Evolutionary conservation across 768 basidiomycete species (phyloP).

Genomic region (Chalciporus pseudorubinellus): DNA sequence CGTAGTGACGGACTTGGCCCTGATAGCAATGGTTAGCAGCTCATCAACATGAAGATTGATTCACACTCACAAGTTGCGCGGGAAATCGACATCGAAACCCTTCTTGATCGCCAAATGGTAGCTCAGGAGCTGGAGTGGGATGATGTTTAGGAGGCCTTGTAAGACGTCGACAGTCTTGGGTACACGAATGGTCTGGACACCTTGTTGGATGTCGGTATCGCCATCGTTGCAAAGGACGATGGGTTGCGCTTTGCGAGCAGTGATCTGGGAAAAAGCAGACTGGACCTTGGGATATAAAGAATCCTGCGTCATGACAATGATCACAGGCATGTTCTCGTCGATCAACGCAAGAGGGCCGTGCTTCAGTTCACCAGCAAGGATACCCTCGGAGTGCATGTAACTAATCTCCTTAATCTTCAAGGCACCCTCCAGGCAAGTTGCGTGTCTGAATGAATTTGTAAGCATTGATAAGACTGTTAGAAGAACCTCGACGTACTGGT

Average conservation of each 20-base stretch:
- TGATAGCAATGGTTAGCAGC: constrained; percentile 26
- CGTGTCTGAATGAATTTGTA: constrained; percentile 51
- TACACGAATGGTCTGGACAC: constrained; percentile 87
- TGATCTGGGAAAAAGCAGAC: constrained; percentile 93
- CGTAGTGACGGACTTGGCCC: constrained; percentile 75
- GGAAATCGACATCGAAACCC: constrained; percentile 98
- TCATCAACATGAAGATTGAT: neutral
- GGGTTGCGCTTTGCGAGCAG: constrained; percentile 92
- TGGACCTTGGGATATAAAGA: constrained; percentile 98
- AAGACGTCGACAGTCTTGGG: constrained; percentile 92
- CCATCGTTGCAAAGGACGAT: constrained; percentile 95
- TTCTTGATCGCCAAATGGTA: constrained; percentile 96
- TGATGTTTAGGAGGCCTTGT: constrained; percentile 94
- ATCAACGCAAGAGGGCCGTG: constrained; percentile 97
- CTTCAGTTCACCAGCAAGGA: constrained; percentile 97
- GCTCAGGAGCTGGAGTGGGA: constrained; percentile 91
- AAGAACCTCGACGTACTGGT: constrained; percentile 62
- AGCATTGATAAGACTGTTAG: neutral
- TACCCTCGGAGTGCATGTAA: constrained; percentile 66
- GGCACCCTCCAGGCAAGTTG: constrained; percentile 97
- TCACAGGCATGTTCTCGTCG: constrained; percentile 98
- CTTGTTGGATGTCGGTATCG: constrained; percentile 72
- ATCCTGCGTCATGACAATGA: constrained; percentile 99
- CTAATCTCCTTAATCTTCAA: constrained; percentile 99
- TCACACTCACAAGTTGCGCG: constrained; percentile 79